Conservation (phyloP, 345 rosid species). For the Melaleuca quinquenervia region DNA sequence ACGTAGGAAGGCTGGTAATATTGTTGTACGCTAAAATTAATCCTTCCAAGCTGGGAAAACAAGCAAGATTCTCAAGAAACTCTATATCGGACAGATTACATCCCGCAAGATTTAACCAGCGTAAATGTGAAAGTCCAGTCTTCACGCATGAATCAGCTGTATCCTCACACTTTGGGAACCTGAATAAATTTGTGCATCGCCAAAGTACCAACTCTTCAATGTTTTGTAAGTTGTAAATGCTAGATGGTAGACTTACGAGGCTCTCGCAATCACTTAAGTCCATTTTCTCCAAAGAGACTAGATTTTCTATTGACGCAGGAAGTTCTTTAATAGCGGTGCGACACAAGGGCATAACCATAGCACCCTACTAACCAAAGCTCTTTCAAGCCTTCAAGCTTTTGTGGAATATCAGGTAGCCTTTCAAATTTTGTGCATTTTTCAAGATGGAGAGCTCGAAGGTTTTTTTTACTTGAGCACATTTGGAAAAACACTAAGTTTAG, state of each 20-base stretch:
- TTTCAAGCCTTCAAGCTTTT: neutral
- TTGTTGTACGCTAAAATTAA: fast-evolving
- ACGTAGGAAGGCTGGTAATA: neutral
- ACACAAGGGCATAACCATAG: too few relatives aligned
- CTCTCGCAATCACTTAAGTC: neutral
- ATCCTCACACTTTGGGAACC: neutral
- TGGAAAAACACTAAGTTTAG: neutral
- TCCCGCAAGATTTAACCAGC: fast-evolving
- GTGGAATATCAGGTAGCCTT: neutral
- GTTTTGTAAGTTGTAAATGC: neutral
- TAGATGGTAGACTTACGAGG: neutral
- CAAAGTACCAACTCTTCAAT: fast-evolving
- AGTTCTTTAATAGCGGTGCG: neutral
- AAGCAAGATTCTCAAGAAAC: neutral
- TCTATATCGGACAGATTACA: neutral
- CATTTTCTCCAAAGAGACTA: neutral
- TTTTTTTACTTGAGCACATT: neutral
- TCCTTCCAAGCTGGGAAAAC: fast-evolving
- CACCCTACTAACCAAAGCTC: fast-evolving
- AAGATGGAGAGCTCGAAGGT: neutral
- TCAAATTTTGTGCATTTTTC: neutral
- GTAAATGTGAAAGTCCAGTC: neutral
- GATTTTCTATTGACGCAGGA: neutral
- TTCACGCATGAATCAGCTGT: neutral
- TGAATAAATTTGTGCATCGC: neutral